Evolutionary conservation across 345 rosid genomes (phyloP).

Genomic region (Hypericum androsaemum): DNA sequence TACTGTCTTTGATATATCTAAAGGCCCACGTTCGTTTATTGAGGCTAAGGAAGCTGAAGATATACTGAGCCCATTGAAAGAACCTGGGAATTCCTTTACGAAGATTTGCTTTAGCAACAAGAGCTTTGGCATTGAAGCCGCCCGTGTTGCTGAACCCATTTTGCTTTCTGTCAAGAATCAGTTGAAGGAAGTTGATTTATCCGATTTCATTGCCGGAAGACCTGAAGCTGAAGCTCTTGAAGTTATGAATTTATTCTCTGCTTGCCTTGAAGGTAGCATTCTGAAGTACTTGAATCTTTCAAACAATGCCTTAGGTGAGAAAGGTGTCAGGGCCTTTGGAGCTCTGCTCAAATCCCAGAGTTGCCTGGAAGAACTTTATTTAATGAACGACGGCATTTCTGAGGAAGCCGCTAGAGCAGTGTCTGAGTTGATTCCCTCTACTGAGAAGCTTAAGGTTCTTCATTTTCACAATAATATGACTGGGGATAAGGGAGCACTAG

Average conservation of each 20-base stretch:
- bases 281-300: constrained; percentile 68
- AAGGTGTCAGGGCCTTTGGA: constrained; percentile 80
- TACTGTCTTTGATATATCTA: constrained; percentile 65
- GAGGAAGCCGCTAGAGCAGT: constrained; percentile 86
- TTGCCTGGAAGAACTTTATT: constrained; percentile 65
- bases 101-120: constrained; percentile 88
- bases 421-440: constrained; percentile 70
- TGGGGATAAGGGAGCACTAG: constrained; percentile 71
- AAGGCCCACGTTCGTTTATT: constrained; percentile 56
- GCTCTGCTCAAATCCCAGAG: constrained; percentile 62
- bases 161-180: constrained; percentile 59
- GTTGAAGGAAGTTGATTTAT: constrained; percentile 77
- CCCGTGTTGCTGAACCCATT: constrained; percentile 68
- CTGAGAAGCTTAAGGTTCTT: constrained; percentile 63
- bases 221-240: constrained; percentile 80
- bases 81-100: constrained; percentile 56
- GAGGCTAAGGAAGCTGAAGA: constrained; percentile 76
- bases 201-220: constrained; percentile 86
- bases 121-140: constrained; percentile 79
- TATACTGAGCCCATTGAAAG: constrained; percentile 60
- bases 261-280: constrained; percentile 59
- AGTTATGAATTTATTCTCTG: constrained; percentile 69
- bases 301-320: constrained; percentile 86
- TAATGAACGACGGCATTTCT: constrained; percentile 88
- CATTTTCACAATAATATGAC: constrained; percentile 93